Evolutionary conservation across 2,329 filamentous ascomycete species (phyloP).

Genomic region (Cercospora sp.): DNA sequence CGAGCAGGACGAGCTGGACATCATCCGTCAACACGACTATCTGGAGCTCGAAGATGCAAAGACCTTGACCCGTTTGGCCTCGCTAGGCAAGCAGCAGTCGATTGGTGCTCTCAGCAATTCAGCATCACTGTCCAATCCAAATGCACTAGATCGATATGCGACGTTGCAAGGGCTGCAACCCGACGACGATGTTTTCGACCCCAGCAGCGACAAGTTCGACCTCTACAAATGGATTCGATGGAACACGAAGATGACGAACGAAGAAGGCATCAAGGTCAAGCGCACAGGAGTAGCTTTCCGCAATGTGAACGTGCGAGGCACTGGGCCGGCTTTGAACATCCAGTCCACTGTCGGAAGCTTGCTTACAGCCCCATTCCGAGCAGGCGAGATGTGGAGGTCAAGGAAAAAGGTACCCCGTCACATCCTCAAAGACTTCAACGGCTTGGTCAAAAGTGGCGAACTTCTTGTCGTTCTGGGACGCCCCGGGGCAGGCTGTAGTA

Average conservation of each 20-base stretch:
- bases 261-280: slow-evolving; percentile 11
- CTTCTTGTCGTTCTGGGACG: slow-evolving; percentile 43
- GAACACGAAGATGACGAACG: background rate
- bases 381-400: slow-evolving; percentile 56
- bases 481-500: slow-evolving; percentile 65
- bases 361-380: slow-evolving; percentile 44
- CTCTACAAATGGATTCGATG: slow-evolving; percentile 14
- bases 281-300: slow-evolving; percentile 60
- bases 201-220: slow-evolving; percentile 10
- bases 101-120: background rate
- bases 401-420: slow-evolving; percentile 52
- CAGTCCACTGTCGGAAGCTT: slow-evolving; percentile 64
- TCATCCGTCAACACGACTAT: background rate
- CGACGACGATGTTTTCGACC: slow-evolving; percentile 10
- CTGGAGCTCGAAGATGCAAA: slow-evolving; percentile 7
- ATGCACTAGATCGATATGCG: slow-evolving; percentile 8
- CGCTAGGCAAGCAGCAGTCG: background rate
- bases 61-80: slow-evolving; percentile 6
- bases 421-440: slow-evolving; percentile 57
- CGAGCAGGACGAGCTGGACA: background rate
- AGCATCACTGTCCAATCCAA: background rate
- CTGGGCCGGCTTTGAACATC: slow-evolving; percentile 62
- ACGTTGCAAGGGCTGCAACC: background rate
- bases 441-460: slow-evolving; percentile 52
- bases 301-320: slow-evolving; percentile 65